Base-by-base conservation (phyloP, 2,329 filamentous ascomycete species). In the Neonectria neomacrospora region DNA sequence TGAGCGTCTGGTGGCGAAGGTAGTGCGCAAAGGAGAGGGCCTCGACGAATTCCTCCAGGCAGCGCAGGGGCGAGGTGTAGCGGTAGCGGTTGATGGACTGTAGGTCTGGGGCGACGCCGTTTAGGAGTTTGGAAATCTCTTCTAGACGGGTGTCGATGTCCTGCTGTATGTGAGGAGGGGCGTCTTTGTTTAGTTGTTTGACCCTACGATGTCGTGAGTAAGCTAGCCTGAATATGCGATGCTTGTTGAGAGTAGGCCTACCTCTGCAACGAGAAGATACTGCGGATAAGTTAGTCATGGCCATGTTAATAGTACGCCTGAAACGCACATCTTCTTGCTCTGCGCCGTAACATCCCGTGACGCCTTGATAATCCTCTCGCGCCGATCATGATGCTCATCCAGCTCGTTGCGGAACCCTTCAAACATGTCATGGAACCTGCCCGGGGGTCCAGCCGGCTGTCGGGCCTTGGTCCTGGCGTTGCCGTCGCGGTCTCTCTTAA, bases 41-140 rank as follows among this genome's bases (percentile, higher is more conserved):
- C 81, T 99, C 96, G 77, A 97, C 91, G 74, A 93, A 96, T 79
- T 99, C 96, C 79, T 99, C 96, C 54, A 97, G 88, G 52, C 94
- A 95, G 22, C 91, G 91, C 67, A 97, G 90, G 56, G 94, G 88
- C 58, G 87, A 84, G 54, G 88, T 85, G 80, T 98, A 99, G 61
- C 96, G 91, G 80, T 92, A 88, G 9, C 91, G 87, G 78, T 97
- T 96, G 71, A 95, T 84, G 41, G 89, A 89, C 70, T 90, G 86
- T 5, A 97, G 83, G 68, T 98, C 95, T 1, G 86, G 82, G 18
- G 88, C 85, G 58, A 97, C 87, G 42, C 83, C 80, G 4, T 82
- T 79, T 65, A 97, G 92, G 14, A 91, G 88, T 39, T 82, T 85
- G 51, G 85, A 77, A 71, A 98, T 97, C 64, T 90, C 90, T 42